Percentiles rank a stretch among this genome's conserved stretches.
Evolutionary conservation across 768 basidiomycete species (phyloP).

Genomic region (Dioszegia crocea): DNA sequence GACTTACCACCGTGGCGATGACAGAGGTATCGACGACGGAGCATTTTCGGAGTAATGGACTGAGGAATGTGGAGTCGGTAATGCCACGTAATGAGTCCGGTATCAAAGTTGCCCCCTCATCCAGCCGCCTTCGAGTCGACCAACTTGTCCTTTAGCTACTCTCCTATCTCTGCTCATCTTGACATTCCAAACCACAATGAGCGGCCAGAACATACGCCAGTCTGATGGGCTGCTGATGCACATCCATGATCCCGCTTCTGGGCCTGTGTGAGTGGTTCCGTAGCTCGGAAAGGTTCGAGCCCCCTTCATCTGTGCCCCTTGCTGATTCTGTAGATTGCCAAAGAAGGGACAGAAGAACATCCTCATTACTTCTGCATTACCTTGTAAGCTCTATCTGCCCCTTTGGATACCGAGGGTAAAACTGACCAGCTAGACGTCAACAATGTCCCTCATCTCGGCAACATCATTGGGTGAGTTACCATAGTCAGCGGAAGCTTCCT

Average conservation of each 20-base stretch:
- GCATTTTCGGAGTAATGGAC: not conserved
- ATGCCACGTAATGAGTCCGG: not conserved
- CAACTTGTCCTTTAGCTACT: not conserved
- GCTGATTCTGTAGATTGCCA: slow-evolving; percentile 57
- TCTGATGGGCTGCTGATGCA: slow-evolving; percentile 54
- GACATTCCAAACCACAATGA: slow-evolving; percentile 17
- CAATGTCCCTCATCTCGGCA: slow-evolving; percentile 92
- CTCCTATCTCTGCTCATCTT: not conserved
- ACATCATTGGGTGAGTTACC: slow-evolving; percentile 41
- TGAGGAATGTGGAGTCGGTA: not conserved
- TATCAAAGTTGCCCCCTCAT: not conserved
- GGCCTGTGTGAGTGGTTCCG: slow-evolving; percentile 52
- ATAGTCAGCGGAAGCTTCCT: not conserved
- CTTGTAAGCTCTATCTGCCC: slow-evolving; percentile 49
- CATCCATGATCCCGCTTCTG: slow-evolving; percentile 52
- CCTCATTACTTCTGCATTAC: slow-evolving; percentile 89
- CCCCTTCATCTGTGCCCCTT: not conserved
- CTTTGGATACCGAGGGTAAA: not conserved
- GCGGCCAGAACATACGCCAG: slow-evolving; percentile 52
- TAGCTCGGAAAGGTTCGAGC: not conserved
- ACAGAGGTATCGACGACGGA: too few relatives aligned
- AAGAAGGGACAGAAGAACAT: slow-evolving; percentile 81
- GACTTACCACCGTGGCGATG: too few relatives aligned
- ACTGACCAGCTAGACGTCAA: slow-evolving; percentile 55
- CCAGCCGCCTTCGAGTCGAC: too few relatives aligned